A percentile compares a stretch with the other conserved stretches of the same genome.
These are phyloP conservation scores for Schoenoplectus tabernaemontani DNA, from an alignment of 202 grass and related monocot genomes.

Conservation along the genomic window DNA sequence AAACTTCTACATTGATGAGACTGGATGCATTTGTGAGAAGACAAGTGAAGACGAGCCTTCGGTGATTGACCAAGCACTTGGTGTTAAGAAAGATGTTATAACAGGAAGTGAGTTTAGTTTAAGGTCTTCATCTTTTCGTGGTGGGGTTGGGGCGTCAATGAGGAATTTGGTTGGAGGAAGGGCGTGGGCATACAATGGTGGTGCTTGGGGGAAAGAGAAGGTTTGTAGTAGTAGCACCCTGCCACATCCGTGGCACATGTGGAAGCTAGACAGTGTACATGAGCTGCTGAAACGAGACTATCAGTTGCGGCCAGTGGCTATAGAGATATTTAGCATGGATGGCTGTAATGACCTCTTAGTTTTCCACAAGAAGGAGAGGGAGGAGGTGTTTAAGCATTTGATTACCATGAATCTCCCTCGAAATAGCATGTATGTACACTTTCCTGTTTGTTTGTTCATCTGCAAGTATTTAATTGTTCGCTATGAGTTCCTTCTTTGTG, in stretches of 20 bases:
- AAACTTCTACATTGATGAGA: slow-evolving; percentile 95
- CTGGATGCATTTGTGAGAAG: slow-evolving; percentile 93
- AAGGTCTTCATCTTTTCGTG: slow-evolving; percentile 43
- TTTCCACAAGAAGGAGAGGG: slow-evolving; percentile 99
- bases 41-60: slow-evolving; percentile 80
- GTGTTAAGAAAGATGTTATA: slow-evolving; percentile 88
- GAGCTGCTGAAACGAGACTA: slow-evolving; percentile 98
- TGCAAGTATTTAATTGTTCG: slow-evolving; percentile 5
- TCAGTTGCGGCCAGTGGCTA: slow-evolving; percentile 93
- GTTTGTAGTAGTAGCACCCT: slow-evolving; percentile 71
- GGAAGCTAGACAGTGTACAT: slow-evolving; percentile 97
- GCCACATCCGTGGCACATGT: slow-evolving; percentile 98
- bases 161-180: slow-evolving; percentile 71
- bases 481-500: neutral
- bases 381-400: slow-evolving; percentile 95
- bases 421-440: slow-evolving; percentile 92
- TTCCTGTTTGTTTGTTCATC: slow-evolving; percentile 15
- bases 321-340: slow-evolving; percentile 99
- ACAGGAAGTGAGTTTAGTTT: slow-evolving; percentile 65
- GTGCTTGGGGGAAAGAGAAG: slow-evolving; percentile 98
- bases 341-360: slow-evolving; percentile 97
- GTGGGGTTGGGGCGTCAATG: slow-evolving; percentile 32
- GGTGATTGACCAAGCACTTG: slow-evolving; percentile 96
- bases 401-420: slow-evolving; percentile 91
- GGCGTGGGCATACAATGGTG: slow-evolving; percentile 95